These are phyloP conservation scores for Toxoplasma gondii DNA, from an alignment of 169 alveolate species.

Conservation along the genomic window DNA sequence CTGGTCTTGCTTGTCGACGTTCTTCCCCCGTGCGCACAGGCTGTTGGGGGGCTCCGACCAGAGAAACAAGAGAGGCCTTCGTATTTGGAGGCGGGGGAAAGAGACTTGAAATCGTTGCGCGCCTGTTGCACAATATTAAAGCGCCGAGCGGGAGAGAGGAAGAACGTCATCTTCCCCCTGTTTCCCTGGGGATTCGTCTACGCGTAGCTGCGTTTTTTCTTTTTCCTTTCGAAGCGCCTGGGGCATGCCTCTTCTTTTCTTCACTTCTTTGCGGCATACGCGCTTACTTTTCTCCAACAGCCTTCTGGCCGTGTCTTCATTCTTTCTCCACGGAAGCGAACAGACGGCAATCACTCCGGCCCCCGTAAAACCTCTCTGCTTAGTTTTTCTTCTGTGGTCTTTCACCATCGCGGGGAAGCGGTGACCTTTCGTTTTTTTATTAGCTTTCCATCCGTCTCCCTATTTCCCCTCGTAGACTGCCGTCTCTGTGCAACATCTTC, in stretches of 20 bases:
- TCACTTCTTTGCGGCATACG: neutral
- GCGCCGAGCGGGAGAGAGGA: neutral
- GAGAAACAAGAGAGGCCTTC: neutral
- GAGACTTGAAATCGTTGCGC: neutral
- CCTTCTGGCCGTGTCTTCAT: neutral
- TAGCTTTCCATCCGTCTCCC: neutral
- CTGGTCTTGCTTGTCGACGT: neutral
- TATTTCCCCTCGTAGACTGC: neutral
- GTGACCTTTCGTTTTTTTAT: neutral
- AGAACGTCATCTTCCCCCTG: neutral
- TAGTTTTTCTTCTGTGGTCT: neutral
- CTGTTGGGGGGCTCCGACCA: neutral
- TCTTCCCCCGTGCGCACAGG: neutral
- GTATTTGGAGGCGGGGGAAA: slow-evolving; percentile 1
- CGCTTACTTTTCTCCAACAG: neutral
- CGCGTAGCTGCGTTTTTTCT: neutral
- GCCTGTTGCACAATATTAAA: neutral
- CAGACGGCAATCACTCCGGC: neutral
- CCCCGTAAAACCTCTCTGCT: neutral
- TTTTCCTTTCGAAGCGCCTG: neutral
- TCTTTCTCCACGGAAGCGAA: neutral
- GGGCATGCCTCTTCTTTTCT: neutral
- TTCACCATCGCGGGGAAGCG: neutral
- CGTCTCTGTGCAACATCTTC: neutral
- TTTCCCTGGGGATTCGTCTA: neutral